phyloP scores from a whole-genome alignment of 2,329 filamentous ascomycete genomes.

The Cordyceps tenuipes region DNA sequence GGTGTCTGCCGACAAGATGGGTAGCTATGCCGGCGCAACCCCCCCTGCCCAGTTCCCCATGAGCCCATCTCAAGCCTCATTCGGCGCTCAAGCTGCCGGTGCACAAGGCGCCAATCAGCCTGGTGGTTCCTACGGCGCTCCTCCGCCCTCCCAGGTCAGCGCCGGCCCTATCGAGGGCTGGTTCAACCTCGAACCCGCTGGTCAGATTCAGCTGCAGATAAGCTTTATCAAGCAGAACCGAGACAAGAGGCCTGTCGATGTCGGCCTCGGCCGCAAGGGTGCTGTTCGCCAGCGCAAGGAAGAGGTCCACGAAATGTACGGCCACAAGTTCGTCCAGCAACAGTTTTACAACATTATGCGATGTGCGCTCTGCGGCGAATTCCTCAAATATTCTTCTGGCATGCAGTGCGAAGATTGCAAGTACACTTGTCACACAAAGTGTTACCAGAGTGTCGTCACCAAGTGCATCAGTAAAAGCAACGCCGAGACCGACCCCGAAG shows the following conservation, averaged over 20 bases:
- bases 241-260: constrained; percentile 72
- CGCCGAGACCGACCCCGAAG: constrained; percentile 93
- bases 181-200: constrained; percentile 94
- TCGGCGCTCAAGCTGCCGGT: constrained; percentile 29
- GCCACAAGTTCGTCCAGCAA: constrained; percentile 96
- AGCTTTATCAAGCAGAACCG: constrained; percentile 88
- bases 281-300: constrained; percentile 97
- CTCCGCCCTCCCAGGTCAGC: constrained; percentile 41
- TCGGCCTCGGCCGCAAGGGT: constrained; percentile 88
- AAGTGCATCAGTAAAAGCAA: constrained; percentile 99
- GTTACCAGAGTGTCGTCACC: constrained; percentile 91
- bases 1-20: constrained; percentile 97
- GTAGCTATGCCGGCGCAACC: constrained; percentile 36
- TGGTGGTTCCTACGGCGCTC: constrained; percentile 25
- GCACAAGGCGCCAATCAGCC: constrained; percentile 15
- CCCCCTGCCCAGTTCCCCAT: constrained; percentile 52
- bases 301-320: constrained; percentile 96
- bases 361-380: constrained; percentile 93
- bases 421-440: constrained; percentile 98
- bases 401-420: constrained; percentile 99
- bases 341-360: constrained; percentile 99
- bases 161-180: constrained; percentile 74
- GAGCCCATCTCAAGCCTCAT: constrained; percentile 37
- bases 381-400: constrained; percentile 94
- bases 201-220: constrained; percentile 83